Conservation (phyloP, 805 yeast species). For the Candida verbasci region DNA sequence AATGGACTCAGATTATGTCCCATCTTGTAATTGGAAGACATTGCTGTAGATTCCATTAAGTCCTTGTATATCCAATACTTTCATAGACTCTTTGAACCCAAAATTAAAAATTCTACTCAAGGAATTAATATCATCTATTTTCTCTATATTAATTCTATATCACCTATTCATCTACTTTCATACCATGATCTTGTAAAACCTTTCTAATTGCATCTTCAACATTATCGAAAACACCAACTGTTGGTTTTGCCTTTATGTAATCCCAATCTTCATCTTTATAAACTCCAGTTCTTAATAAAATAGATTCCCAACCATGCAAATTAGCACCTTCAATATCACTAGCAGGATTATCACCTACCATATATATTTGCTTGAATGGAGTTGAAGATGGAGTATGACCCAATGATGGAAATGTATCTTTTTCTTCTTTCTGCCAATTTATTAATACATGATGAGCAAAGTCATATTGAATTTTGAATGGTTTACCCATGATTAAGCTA, state of each 20-base stretch:
- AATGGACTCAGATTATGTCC: too few relatives aligned
- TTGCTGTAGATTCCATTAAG: too few relatives aligned
- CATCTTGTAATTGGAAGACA: too few relatives aligned
- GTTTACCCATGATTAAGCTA: constrained; percentile 73
- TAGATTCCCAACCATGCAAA: constrained; percentile 81
- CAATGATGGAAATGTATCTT: constrained; percentile 38
- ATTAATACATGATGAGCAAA: constrained; percentile 73
- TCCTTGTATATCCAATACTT: too few relatives aligned
- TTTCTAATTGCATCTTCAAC: constrained; percentile 41
- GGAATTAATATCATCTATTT: too few relatives aligned
- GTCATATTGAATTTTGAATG: constrained; percentile 72
- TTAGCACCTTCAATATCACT: constrained; percentile 90
- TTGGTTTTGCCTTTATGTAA: constrained; percentile 37
- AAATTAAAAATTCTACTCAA: too few relatives aligned
- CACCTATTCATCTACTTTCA: too few relatives aligned
- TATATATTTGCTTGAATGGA: constrained; percentile 60
- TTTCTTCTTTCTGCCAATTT: constrained; percentile 44
- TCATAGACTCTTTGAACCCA: too few relatives aligned
- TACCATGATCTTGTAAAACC: constrained; percentile 7
- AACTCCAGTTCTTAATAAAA: constrained; percentile 86
- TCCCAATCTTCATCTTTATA: constrained; percentile 56
- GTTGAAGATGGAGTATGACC: constrained; percentile 30
- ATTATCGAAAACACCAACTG: constrained; percentile 46
- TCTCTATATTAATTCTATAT: too few relatives aligned
- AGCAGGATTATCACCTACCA: constrained; percentile 98